Evolutionary conservation across 1,139 yeast species (phyloP).

Genomic region (Pichia sp.): DNA sequence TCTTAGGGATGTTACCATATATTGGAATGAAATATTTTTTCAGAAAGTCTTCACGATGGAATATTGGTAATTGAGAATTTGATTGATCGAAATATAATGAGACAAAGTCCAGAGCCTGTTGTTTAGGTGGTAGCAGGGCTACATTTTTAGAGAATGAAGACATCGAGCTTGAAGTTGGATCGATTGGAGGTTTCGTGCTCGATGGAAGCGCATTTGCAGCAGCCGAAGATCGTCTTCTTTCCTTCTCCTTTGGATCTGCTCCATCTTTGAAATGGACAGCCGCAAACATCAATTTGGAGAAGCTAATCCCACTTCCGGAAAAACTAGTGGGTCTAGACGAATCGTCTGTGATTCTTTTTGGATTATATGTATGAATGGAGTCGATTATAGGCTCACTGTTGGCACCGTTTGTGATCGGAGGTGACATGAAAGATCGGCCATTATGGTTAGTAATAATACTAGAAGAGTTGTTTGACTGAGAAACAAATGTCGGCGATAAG

Average conservation of each 20-base stretch:
- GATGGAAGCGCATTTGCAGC: neutral
- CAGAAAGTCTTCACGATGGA: conserved; percentile 78
- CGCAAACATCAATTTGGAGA: conserved; percentile 73
- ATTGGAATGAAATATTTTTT: conserved; percentile 68
- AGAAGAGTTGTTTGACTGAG: neutral
- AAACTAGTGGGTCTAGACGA: conserved; percentile 10
- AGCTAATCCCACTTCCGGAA: conserved; percentile 42
- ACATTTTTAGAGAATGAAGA: conserved; percentile 16
- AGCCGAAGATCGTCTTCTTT: conserved; percentile 8
- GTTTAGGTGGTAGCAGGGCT: conserved; percentile 60
- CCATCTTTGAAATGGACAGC: conserved; percentile 59
- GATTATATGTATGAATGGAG: conserved; percentile 3
- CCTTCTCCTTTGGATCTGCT: conserved; percentile 9
- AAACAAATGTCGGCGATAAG: neutral
- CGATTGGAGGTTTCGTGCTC: conserved; percentile 21
- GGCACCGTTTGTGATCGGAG: neutral
- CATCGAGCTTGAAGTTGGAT: conserved; percentile 28
- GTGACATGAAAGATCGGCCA: no score
- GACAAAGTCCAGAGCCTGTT: conserved; percentile 66
- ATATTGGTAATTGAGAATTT: conserved; percentile 75
- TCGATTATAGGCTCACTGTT: conserved; percentile 1
- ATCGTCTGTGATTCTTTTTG: neutral
- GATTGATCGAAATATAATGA: conserved; percentile 73
- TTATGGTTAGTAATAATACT: neutral
- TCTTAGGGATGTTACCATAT: conserved; percentile 63